Evolutionary conservation across 169 alveolate species (phyloP).

Genomic region (Cryptosporidium viatorum): DNA sequence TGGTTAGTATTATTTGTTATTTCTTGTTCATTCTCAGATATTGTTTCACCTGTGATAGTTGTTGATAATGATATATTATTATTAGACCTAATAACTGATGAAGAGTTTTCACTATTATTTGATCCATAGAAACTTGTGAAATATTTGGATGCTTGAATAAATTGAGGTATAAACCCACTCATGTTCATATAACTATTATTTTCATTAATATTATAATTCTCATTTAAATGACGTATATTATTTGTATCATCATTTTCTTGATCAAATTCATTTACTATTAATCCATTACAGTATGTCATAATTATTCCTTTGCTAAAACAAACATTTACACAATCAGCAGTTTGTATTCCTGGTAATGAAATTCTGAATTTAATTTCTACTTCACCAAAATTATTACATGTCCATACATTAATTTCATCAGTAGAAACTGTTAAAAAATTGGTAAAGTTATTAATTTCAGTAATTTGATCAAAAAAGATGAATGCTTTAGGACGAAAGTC

Average conservation of each 20-base stretch:
- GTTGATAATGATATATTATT: background rate
- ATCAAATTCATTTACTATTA: background rate
- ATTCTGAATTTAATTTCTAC: slow-evolving; percentile 59
- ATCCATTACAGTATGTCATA: slow-evolving; percentile 63
- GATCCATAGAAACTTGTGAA: background rate
- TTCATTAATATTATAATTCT: background rate
- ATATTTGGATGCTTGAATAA: slow-evolving; percentile 66
- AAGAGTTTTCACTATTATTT: background rate
- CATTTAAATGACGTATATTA: background rate
- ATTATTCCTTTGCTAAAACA: slow-evolving; percentile 66
- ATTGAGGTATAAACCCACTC: slow-evolving; percentile 44
- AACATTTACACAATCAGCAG: slow-evolving; percentile 74
- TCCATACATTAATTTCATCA: slow-evolving; percentile 68
- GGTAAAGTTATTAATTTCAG: slow-evolving; percentile 48
- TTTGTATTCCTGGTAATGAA: slow-evolving; percentile 66
- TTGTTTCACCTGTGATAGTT: slow-evolving; percentile 19
- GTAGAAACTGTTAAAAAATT: slow-evolving; percentile 57
- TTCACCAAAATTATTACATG: slow-evolving; percentile 60
- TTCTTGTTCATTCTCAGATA: slow-evolving; percentile 36
- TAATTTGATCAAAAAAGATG: slow-evolving; percentile 67
- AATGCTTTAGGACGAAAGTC: slow-evolving; percentile 75
- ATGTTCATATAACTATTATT: background rate
- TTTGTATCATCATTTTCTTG: slow-evolving; percentile 16
- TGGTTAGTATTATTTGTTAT: background rate
- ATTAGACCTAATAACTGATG: background rate